Evolutionary conservation across 768 basidiomycete genomes (phyloP).

Genomic region (Mycena epipterygia): DNA sequence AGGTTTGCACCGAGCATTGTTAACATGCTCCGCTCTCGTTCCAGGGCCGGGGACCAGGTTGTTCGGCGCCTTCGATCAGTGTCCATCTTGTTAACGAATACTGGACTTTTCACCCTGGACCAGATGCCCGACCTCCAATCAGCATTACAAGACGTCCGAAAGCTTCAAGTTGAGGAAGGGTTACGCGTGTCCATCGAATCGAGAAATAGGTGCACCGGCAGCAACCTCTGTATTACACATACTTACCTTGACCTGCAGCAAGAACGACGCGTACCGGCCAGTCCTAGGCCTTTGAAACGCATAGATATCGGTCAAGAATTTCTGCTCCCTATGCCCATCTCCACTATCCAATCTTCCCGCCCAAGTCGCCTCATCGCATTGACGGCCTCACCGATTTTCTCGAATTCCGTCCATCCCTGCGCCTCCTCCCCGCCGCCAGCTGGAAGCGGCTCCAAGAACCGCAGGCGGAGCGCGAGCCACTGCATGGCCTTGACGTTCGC

Average conservation of each 20-base stretch:
- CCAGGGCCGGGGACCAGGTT: too few relatives aligned
- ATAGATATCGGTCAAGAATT: slow-evolving; percentile 27
- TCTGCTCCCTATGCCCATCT: slow-evolving; percentile 74
- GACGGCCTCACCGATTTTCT: slow-evolving; percentile 78
- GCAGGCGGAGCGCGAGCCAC: slow-evolving; percentile 77
- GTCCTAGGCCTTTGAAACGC: neutral
- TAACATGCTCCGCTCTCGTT: neutral
- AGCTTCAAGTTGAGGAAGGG: too few relatives aligned
- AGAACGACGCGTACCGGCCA: too few relatives aligned
- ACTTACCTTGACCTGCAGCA: too few relatives aligned
- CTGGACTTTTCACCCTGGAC: too few relatives aligned
- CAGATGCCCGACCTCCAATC: too few relatives aligned
- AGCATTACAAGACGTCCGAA: too few relatives aligned
- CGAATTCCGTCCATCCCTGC: slow-evolving; percentile 69
- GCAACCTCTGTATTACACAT: too few relatives aligned
- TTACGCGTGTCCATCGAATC: too few relatives aligned
- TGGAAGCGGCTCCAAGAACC: slow-evolving; percentile 67
- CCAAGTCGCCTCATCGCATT: slow-evolving; percentile 75
- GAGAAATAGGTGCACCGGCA: too few relatives aligned
- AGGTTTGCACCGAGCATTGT: neutral
- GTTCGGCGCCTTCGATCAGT: too few relatives aligned
- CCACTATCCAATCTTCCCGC: slow-evolving; percentile 66
- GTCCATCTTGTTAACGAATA: too few relatives aligned
- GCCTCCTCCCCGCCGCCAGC: neutral
- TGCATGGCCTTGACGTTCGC: slow-evolving; percentile 80